Percentiles rank a stretch among this genome's conserved stretches.
phyloP scores from a whole-genome alignment of 176 grass and related monocot genomes.

The Rhynchospora breviuscula region DNA sequence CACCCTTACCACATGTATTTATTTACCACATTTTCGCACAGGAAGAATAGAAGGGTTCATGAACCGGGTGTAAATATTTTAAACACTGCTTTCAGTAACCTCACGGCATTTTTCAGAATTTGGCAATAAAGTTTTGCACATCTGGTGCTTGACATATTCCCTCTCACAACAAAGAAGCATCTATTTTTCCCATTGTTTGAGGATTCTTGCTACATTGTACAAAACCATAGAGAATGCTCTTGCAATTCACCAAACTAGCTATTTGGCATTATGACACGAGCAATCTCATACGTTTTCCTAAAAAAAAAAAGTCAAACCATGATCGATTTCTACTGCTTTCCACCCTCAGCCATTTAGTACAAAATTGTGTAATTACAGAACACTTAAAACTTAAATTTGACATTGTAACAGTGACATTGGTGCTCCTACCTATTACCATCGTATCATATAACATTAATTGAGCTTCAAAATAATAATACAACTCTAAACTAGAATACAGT shows the following conservation, averaged over 20 bases:
- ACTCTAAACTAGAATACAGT: not conserved
- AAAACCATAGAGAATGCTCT: not conserved
- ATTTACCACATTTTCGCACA: too few relatives aligned
- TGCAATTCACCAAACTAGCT: not conserved
- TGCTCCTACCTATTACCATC: not conserved
- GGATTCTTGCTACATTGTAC: not conserved
- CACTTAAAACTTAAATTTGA: not conserved
- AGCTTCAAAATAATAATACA: not conserved
- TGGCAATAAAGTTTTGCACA: not conserved
- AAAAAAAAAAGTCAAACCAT: not conserved
- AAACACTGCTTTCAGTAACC: too few relatives aligned
- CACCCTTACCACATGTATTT: too few relatives aligned
- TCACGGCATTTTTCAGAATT: not conserved
- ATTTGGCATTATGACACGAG: not conserved
- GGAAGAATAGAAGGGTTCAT: too few relatives aligned
- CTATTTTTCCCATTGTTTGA: not conserved
- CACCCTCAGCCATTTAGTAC: not conserved
- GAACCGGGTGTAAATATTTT: too few relatives aligned
- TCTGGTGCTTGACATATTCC: not conserved
- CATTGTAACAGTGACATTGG: not conserved
- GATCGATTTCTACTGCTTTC: too few relatives aligned
- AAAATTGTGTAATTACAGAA: not conserved
- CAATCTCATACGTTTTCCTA: not conserved
- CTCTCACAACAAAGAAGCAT: not conserved
- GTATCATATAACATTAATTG: not conserved